Base-by-base conservation (phyloP, 2,329 filamentous ascomycete genomes). In the Helicocarpus griseus region DNA sequence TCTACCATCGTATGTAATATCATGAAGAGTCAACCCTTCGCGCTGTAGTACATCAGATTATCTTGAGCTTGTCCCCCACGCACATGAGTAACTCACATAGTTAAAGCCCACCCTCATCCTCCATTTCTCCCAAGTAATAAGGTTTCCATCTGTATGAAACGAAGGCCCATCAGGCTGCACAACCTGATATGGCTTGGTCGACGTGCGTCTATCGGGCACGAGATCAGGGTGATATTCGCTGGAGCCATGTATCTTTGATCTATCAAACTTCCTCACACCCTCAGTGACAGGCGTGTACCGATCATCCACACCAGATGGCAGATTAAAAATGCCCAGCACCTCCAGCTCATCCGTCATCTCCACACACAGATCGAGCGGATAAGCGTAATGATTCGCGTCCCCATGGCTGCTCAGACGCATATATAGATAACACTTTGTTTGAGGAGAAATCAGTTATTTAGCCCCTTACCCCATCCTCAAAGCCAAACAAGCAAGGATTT, bases 11-110 rank as follows among this genome's bases (percentile, higher is more conserved):
- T 85, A 89, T 60, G 76, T 75, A 14, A 89, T 69, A 57, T 88
- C 83, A 61, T 88, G 83, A 2, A 89, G 72, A 2, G 85, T 82
- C 7, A 81, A 78, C 6, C 85, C 85, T 64, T 89, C 86, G 1
- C 85, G 63, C 83, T 86, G 70, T 84, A 77, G 76, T 14, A 33
- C n/a, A 33, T 29, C n/a, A 35, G 45, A 48, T n/a, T n/a, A n/a
- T n/a, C n/a, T n/a, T n/a, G n/a, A n/a, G n/a, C n/a, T n/a, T n/a
- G n/a, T n/a, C n/a, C n/a, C n/a, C n/a, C n/a, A n/a, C n/a, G n/a
- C n/a, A n/a, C n/a, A n/a, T n/a, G n/a, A n/a, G n/a, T n/a, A n/a
- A 48, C 45, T 48, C 21, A 45, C 46, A 29, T 71, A 73, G 51
- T 75, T 75, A 57, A 74, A 76, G 0, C 68, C 73, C 2, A 89